These are phyloP conservation scores for Apiotrichum porosum DNA, from an alignment of 1,284 basidiomycete species.

Conservation along the genomic window DNA sequence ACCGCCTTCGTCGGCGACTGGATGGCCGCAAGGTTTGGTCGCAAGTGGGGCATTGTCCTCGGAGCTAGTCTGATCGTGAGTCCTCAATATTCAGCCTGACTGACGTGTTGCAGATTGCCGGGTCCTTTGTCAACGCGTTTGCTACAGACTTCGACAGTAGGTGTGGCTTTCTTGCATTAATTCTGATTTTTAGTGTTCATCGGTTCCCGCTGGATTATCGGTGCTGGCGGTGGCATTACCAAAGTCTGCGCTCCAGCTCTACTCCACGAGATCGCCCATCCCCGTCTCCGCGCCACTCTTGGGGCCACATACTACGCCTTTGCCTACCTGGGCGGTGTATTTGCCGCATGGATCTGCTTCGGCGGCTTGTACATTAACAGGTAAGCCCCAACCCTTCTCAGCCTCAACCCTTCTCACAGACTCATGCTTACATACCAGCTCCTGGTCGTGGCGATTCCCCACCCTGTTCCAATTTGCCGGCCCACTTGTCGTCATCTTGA, in stretches of 20 bases:
- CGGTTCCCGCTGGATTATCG: constrained; percentile 24
- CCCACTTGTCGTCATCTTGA: constrained; percentile 6
- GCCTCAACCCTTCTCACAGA: too few relatives aligned
- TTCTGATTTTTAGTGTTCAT: too few relatives aligned
- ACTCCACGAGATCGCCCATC: constrained; percentile 25
- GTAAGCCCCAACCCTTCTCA: too few relatives aligned
- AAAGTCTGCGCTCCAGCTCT: constrained; percentile 23
- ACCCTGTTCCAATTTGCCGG: constrained; percentile 10
- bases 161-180: too few relatives aligned
- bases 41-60: constrained; percentile 18
- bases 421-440: too few relatives aligned
- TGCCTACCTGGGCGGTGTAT: constrained; percentile 23
- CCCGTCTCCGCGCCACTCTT: constrained; percentile 15
- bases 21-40: constrained; percentile 20
- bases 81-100: constrained; percentile 1
- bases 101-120: constrained; percentile 12
- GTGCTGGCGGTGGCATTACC: constrained; percentile 28
- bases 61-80: constrained; percentile 26
- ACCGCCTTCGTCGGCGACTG: constrained; percentile 23
- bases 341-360: constrained; percentile 23
- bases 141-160: constrained; percentile 10
- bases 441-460: constrained; percentile 25
- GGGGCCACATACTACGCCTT: constrained; percentile 21
- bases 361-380: constrained; percentile 24
- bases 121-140: constrained; percentile 17